Base-by-base conservation (phyloP, 1,139 yeast species). In the Saccharomyces hybrid region DNA sequence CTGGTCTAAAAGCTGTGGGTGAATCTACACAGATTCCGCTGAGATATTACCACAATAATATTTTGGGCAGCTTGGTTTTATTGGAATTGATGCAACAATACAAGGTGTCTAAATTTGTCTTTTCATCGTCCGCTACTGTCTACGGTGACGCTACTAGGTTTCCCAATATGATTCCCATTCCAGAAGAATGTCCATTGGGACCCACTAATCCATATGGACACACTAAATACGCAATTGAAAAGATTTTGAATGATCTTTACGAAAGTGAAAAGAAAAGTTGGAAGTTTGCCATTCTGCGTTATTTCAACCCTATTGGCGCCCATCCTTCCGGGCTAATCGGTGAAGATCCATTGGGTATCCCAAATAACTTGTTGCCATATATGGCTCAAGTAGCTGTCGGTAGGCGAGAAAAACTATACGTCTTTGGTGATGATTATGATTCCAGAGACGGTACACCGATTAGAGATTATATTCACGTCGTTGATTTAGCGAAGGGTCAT, bases 1-100 rank as follows among this genome's bases (percentile, higher is more conserved):
- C 95, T n/a, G 93, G 91, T 26, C 78, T 87, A 66, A 87, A 87
- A 69, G 93, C 95, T 2, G 95, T 87, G 38, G 93, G 90, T 42
- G 95, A 87, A 70, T 83, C 89, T n/a, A 78, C 87, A 34, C 67
- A 79, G 63, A 79, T 83, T 54, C 95, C 95, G n/a, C 75, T 86
- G 56, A 75, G 71, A 48, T 87, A 87, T 71, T 86, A 84, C 68
- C 82, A 81, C 54, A 84, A 84, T 67, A 87, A 87, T 64, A 81
- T 87, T 42, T 69, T 73, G 31, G 93, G 95, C 31, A 82, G 93
- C 27, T 70, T 85, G 58, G 78, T 74, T 55, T 74, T 88, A 59
- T 69, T 87, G 60, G 75, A 78, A 57, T 81, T 78, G 13, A 79
- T 84, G 81, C 70, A 74, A 49, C 69, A 71, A 52, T 67, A 75